These are phyloP conservation scores for Macadamia integrifolia DNA, from an alignment of 164 flowering plant genomes.

Conservation along the genomic window DNA sequence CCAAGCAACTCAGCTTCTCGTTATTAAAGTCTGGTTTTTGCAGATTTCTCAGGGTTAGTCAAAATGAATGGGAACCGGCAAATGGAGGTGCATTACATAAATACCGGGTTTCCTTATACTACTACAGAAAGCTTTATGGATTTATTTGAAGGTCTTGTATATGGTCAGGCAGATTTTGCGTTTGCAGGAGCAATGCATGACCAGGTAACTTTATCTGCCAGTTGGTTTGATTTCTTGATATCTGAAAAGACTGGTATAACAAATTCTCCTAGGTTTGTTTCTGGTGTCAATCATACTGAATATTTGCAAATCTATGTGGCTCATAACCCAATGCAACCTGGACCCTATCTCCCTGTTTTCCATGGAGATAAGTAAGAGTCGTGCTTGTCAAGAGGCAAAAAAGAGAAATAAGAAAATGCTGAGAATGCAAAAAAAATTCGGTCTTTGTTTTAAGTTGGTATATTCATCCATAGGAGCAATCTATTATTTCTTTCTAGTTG, in stretches of 20 bases:
- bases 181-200: constrained; percentile 33
- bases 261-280: not conserved
- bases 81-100: constrained; percentile 67
- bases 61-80: constrained; percentile 46
- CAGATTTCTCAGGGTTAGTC: constrained; percentile 8
- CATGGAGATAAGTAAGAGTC: not conserved
- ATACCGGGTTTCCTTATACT: constrained; percentile 68
- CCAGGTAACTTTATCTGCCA: constrained; percentile 35
- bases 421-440: not conserved
- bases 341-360: too few species aligned
- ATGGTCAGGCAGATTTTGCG: constrained; percentile 37
- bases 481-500: not conserved
- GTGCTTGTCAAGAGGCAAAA: not conserved
- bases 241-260: not conserved
- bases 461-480: not conserved
- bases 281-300: not conserved
- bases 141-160: constrained; percentile 61
- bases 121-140: constrained; percentile 62
- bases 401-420: too few species aligned
- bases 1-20: not conserved
- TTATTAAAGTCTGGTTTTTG: constrained; percentile 4
- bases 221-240: not conserved
- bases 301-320: too few species aligned
- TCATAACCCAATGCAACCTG: too few species aligned
- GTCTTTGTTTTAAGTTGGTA: not conserved